Evolutionary conservation across 345 rosid genomes (phyloP).

Genomic region (Gynandropsis gynandra): DNA sequence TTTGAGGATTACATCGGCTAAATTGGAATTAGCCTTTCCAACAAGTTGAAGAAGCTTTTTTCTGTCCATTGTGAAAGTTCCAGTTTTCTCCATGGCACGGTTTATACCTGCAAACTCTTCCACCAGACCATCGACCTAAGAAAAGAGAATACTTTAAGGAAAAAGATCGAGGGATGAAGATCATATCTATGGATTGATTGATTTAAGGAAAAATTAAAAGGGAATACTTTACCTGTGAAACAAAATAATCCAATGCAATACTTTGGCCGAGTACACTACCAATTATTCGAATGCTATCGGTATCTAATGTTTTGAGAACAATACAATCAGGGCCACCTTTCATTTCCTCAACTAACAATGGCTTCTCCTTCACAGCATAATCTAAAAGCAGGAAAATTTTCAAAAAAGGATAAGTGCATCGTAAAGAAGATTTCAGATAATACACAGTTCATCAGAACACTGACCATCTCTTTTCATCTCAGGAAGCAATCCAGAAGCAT

Average conservation of each 20-base stretch:
- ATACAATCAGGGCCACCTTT: constrained; percentile 77
- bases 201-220: constrained; percentile 11
- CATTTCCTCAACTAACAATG: constrained; percentile 62
- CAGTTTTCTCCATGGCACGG: constrained; percentile 78
- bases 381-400: constrained; percentile 35
- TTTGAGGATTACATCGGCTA: constrained; percentile 91
- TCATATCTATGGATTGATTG: constrained; percentile 1
- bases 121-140: constrained; percentile 83
- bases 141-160: too few species aligned
- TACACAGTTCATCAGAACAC: constrained; percentile 1
- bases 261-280: constrained; percentile 96
- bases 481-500: constrained; percentile 74
- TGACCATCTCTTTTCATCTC: constrained; percentile 82
- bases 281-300: constrained; percentile 74
- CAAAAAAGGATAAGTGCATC: not conserved
- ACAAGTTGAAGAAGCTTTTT: constrained; percentile 81
- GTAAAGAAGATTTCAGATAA: constrained; percentile 9
- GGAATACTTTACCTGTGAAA: constrained; percentile 60
- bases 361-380: constrained; percentile 83
- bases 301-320: constrained; percentile 67
- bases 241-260: constrained; percentile 88
- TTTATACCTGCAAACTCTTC: constrained; percentile 94
- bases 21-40: constrained; percentile 94
- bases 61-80: constrained; percentile 93
- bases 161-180: too few species aligned